phyloP scores from a whole-genome alignment of 108 stramenopile species.

The Epithemia pelagica region DNA sequence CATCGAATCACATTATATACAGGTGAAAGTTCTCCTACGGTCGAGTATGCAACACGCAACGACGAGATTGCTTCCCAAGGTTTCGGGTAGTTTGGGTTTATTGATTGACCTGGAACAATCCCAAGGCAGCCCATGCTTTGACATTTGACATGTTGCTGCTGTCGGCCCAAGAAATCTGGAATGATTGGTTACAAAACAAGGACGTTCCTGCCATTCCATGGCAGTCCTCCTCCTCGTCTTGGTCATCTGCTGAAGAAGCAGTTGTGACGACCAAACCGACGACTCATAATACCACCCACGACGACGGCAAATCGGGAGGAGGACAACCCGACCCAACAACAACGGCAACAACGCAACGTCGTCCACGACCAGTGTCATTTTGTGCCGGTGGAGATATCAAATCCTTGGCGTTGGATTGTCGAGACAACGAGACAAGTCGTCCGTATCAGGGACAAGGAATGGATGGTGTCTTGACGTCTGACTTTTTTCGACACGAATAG shows the following conservation, averaged over 20 bases:
- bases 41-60: too few species aligned
- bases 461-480: background rate
- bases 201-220: background rate
- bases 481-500: background rate
- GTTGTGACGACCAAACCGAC: background rate
- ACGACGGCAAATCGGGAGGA: too few species aligned
- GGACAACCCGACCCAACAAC: too few species aligned
- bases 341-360: background rate
- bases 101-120: background rate
- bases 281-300: background rate
- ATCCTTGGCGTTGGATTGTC: background rate
- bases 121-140: background rate
- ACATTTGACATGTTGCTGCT: background rate
- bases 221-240: background rate
- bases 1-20: too few species aligned
- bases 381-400: background rate
- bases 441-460: background rate
- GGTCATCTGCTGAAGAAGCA: background rate
- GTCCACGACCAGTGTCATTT: background rate
- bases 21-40: too few species aligned
- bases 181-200: background rate
- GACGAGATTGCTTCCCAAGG: background rate
- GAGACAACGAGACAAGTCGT: background rate
- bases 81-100: background rate
- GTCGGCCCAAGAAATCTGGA: background rate